Evolutionary conservation across 2,329 filamentous ascomycete genomes (phyloP).

Genomic region (Botrytis hyacinthi): DNA sequence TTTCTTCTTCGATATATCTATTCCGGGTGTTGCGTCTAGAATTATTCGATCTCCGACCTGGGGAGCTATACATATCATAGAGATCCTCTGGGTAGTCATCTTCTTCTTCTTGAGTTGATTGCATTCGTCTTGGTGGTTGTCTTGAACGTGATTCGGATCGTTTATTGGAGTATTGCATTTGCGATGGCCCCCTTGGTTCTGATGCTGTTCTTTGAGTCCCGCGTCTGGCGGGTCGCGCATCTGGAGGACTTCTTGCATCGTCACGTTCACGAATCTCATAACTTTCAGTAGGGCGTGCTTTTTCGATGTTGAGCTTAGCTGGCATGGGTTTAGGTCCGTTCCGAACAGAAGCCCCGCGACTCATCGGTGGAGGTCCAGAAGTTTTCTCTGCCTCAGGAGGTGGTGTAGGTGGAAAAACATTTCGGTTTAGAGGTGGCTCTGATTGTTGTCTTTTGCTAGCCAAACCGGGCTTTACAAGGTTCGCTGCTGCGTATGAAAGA

Average conservation of each 20-base stretch:
- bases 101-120: slow-evolving; percentile 49
- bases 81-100: slow-evolving; percentile 59
- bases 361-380: slow-evolving; percentile 40
- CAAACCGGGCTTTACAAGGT: slow-evolving; percentile 84
- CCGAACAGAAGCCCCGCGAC: slow-evolving; percentile 59
- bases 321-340: slow-evolving; percentile 60
- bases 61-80: slow-evolving; percentile 62
- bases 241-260: slow-evolving; percentile 40
- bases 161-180: slow-evolving; percentile 38
- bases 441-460: slow-evolving; percentile 80
- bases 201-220: slow-evolving; percentile 51
- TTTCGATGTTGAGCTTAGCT: slow-evolving; percentile 62
- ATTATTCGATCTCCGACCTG: slow-evolving; percentile 42
- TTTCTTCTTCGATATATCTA: slow-evolving; percentile 76
- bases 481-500: slow-evolving; percentile 88
- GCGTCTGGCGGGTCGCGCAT: slow-evolving; percentile 32
- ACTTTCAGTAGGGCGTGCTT: slow-evolving; percentile 48
- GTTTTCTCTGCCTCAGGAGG: slow-evolving; percentile 82
- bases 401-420: slow-evolving; percentile 95
- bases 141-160: slow-evolving; percentile 33
- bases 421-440: slow-evolving; percentile 74
- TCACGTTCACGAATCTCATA: slow-evolving; percentile 36
- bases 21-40: slow-evolving; percentile 44
- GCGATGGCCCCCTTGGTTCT: slow-evolving; percentile 47
- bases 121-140: slow-evolving; percentile 28